Evolutionary conservation across 352 stramenopile genomes (phyloP).

Genomic region (Sclerospora graminicola): DNA sequence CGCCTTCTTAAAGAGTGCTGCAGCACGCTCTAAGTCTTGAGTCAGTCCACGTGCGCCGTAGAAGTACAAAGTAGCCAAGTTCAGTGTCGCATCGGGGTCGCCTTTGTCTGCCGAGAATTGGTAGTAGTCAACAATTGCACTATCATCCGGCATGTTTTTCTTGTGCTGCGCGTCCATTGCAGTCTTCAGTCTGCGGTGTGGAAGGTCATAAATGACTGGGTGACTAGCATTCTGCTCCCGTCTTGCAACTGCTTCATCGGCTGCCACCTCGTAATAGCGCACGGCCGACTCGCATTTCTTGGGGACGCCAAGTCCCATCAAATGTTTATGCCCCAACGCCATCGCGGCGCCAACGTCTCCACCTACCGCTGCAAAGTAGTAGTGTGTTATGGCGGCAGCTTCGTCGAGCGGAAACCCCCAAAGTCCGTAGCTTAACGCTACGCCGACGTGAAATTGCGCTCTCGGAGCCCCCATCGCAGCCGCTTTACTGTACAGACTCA

Average conservation of each 20-base stretch:
- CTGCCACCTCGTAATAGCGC: conserved; percentile 84
- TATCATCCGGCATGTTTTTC: conserved; percentile 65
- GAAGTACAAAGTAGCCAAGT: conserved; percentile 80
- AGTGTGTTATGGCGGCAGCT: conserved; percentile 56
- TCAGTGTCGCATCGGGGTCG: conserved; percentile 70
- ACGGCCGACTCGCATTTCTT: conserved; percentile 79
- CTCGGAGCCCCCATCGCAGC: conserved; percentile 41
- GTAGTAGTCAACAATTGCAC: conserved; percentile 85
- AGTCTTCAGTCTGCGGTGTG: conserved; percentile 62
- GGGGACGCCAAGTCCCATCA: conserved; percentile 56
- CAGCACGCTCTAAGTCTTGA: conserved; percentile 60
- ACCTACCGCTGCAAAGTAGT: conserved; percentile 78
- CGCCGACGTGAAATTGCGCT: conserved; percentile 80
- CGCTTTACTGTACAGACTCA: conserved; percentile 56
- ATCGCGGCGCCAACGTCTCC: conserved; percentile 56
- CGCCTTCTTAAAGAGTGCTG: conserved; percentile 57
- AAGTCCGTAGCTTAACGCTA: conserved; percentile 75
- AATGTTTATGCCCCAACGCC: conserved; percentile 71
- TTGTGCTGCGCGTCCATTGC: conserved; percentile 68
- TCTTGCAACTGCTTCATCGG: conserved; percentile 63
- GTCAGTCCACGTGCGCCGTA: conserved; percentile 63
- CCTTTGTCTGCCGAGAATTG: conserved; percentile 84
- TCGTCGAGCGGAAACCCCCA: conserved; percentile 62
- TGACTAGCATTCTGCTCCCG: conserved; percentile 44
- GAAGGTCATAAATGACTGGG: conserved; percentile 61